phyloP scores from a whole-genome alignment of 306 rosid species.

The Cyamopsis tetragonoloba region DNA sequence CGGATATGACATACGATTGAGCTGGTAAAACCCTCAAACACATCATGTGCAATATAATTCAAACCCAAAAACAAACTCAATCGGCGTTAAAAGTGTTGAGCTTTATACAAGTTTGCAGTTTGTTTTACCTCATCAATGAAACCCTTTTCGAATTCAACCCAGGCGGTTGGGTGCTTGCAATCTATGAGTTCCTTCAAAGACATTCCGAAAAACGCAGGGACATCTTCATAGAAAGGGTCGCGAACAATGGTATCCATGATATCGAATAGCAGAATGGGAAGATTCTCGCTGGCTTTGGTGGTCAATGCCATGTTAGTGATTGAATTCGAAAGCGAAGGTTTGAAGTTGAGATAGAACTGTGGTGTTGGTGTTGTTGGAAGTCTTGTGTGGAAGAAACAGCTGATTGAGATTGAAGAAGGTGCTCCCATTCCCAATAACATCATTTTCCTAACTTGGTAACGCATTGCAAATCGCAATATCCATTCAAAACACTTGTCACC shows the following conservation, averaged over 20 bases:
- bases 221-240: conserved; percentile 83
- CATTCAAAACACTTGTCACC: no score
- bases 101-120: conserved; percentile 10
- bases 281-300: conserved; percentile 41
- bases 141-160: conserved; percentile 90
- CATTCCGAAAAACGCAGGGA: conserved; percentile 92
- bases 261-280: conserved; percentile 84
- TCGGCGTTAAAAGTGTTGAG: not conserved
- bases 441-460: not conserved
- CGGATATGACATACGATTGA: not conserved
- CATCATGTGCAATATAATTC: not conserved
- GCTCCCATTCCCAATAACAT: conserved; percentile 12
- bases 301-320: conserved; percentile 28
- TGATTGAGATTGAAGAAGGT: conserved; percentile 17
- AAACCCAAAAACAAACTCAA: not conserved
- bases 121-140: conserved; percentile 76
- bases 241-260: conserved; percentile 93
- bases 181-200: conserved; percentile 69
- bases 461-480: no score
- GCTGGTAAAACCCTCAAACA: not conserved
- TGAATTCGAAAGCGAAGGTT: conserved; percentile 17
- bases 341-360: not conserved
- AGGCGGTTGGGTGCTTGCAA: conserved; percentile 76
- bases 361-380: no score
- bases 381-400: conserved; percentile 13